Percentiles rank a stretch among this genome's conserved stretches.
phyloP scores from a whole-genome alignment of 2,329 filamentous ascomycete species.

The Botrytis cinerea region DNA sequence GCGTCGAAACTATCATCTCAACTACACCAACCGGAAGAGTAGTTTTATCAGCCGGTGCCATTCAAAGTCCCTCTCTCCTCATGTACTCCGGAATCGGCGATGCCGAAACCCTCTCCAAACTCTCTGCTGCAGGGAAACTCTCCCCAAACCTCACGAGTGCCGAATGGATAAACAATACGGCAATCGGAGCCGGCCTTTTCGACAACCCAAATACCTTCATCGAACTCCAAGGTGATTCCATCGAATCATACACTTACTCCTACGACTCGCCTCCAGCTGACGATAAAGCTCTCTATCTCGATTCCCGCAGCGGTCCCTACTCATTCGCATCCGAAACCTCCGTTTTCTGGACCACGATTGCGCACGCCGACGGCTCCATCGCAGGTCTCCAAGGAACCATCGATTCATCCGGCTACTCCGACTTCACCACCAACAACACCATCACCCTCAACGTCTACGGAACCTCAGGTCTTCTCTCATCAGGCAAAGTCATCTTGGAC shows the following conservation, averaged over 20 bases:
- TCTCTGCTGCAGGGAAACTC: conserved; percentile 44
- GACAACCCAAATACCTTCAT: conserved; percentile 60
- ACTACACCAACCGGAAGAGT: conserved; percentile 39
- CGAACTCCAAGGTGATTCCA: conserved; percentile 46
- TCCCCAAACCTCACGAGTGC: conserved; percentile 38
- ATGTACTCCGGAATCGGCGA: conserved; percentile 55
- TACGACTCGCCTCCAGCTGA: conserved; percentile 48
- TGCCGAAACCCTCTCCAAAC: conserved; percentile 33
- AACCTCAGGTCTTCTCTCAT: conserved; percentile 54
- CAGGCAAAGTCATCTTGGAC: conserved; percentile 50
- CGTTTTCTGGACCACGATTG: conserved; percentile 54
- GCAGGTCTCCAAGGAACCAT: conserved; percentile 56
- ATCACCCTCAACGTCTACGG: conserved; percentile 60
- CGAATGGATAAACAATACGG: conserved; percentile 52
- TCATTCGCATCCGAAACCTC: conserved; percentile 55
- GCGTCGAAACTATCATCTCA: conserved; percentile 31
- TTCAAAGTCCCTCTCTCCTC: conserved; percentile 54
- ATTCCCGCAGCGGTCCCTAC: conserved; percentile 52
- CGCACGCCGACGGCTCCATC: conserved; percentile 46
- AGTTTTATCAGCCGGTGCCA: conserved; percentile 52
- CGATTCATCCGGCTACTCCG: conserved; percentile 49
- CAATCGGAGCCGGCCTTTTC: conserved; percentile 53
- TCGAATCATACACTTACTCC: conserved; percentile 51
- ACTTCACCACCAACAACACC: conserved; percentile 47
- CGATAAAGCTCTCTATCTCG: conserved; percentile 51